Evolutionary conservation across 768 basidiomycete species (phyloP).

Genomic region (Suillus brevipes): DNA sequence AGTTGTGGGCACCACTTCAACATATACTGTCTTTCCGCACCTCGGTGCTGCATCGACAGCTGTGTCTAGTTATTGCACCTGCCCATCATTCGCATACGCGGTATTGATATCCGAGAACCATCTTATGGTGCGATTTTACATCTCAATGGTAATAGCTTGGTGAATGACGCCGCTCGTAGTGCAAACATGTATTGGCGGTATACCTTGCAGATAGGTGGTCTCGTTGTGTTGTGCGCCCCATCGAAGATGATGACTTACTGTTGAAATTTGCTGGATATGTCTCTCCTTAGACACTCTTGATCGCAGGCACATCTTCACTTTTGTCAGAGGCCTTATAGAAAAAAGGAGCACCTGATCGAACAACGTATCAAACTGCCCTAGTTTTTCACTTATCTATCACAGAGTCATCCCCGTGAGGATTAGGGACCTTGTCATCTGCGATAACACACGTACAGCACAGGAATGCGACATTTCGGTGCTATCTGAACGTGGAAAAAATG

Average conservation of each 20-base stretch:
- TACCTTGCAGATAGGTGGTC: conserved; percentile 56
- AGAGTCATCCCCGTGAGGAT: neutral
- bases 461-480: neutral
- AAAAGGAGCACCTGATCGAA: neutral
- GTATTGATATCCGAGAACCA: conserved; percentile 62
- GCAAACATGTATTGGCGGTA: conserved; percentile 77
- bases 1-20: conserved; percentile 65
- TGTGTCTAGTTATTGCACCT: conserved; percentile 63
- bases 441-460: neutral
- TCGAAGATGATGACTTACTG: conserved; percentile 50
- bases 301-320: neutral
- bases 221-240: conserved; percentile 49
- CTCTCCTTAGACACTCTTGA: neutral
- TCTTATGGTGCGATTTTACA: conserved; percentile 51
- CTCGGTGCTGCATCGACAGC: conserved; percentile 41
- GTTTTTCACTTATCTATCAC: neutral
- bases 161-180: conserved; percentile 43
- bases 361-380: neutral
- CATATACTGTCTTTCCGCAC: conserved; percentile 55
- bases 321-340: neutral
- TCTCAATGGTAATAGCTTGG: neutral
- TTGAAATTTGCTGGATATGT: conserved; percentile 22
- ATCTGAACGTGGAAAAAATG: neutral
- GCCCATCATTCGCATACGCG: conserved; percentile 68
- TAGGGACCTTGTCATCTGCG: neutral